Evolutionary conservation across 371 early-diverging fungal genomes (phyloP).

Genomic region (Batrachochytrium dendrobatidis): DNA sequence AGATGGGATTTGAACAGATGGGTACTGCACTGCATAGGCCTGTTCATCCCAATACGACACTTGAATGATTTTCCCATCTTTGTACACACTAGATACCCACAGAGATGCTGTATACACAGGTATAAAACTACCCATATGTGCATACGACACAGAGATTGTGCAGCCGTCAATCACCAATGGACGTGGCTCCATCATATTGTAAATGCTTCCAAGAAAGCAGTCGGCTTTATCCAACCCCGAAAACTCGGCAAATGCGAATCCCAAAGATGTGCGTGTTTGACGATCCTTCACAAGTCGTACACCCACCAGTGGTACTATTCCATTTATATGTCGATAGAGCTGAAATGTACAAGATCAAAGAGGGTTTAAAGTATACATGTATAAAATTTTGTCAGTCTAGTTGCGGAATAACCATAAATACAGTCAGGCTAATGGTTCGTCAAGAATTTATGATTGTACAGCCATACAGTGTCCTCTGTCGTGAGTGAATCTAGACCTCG

Average conservation of each 20-base stretch:
- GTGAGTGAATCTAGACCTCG: conserved; percentile 48
- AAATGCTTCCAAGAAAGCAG: conserved; percentile 2
- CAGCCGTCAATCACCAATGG: conserved; percentile 37
- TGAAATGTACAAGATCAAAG: background rate
- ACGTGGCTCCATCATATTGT: conserved; percentile 3
- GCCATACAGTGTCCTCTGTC: conserved; percentile 43
- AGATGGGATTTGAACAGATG: conserved; percentile 3
- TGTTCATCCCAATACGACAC: conserved; percentile 44
- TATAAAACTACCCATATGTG: conserved; percentile 43
- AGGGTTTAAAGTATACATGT: background rate
- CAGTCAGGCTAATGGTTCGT: conserved; percentile 5
- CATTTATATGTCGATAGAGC: conserved; percentile 2
- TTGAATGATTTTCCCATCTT: conserved; percentile 31
- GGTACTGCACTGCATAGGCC: conserved; percentile 28
- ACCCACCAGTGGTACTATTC: conserved; percentile 7
- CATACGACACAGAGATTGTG: conserved; percentile 33
- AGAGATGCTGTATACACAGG: conserved; percentile 44
- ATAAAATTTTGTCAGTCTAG: background rate
- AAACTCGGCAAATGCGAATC: conserved; percentile 54
- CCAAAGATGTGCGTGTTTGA: conserved; percentile 45
- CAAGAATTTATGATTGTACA: conserved; percentile 21
- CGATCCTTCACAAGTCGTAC: conserved; percentile 47
- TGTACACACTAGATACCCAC: conserved; percentile 29
- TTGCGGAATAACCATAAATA: background rate
- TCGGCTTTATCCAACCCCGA: background rate